These are phyloP conservation scores for Vitis rupestris DNA, from an alignment of 164 flowering plant genomes.

Conservation along the genomic window DNA sequence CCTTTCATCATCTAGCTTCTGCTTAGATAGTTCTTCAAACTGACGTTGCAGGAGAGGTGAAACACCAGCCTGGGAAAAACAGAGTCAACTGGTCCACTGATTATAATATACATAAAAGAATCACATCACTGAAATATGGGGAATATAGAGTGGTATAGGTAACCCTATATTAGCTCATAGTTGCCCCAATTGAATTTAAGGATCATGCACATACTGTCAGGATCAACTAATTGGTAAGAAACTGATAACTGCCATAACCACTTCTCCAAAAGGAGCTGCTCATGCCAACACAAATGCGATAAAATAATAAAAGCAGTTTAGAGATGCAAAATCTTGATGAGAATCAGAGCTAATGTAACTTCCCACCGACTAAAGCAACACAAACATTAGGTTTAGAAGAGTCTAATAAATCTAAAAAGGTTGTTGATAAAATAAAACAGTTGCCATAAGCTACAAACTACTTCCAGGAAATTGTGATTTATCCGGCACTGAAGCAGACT, in stretches of 20 bases:
- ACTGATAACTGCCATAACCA: background rate
- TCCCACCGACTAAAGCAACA: background rate
- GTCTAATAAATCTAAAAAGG: background rate
- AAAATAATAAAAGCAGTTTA: background rate
- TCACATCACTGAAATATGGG: background rate
- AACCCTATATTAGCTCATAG: background rate
- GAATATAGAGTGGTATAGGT: background rate
- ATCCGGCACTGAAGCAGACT: too few relatives aligned
- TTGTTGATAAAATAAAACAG: background rate
- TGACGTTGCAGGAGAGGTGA: conserved; percentile 81
- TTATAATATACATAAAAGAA: too few relatives aligned
- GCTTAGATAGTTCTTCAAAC: conserved; percentile 61
- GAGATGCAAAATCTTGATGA: background rate
- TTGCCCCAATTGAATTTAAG: conserved; percentile 1
- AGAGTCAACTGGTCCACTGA: too few relatives aligned
- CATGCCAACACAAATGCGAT: background rate
- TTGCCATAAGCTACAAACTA: background rate
- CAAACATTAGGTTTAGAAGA: background rate
- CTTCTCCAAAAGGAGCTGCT: background rate
- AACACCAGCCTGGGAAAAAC: conserved; percentile 67
- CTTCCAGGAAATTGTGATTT: background rate
- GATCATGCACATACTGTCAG: background rate
- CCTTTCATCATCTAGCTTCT: conserved; percentile 30
- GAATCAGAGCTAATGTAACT: too few relatives aligned
- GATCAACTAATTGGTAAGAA: background rate